phyloP scores from a whole-genome alignment of 768 basidiomycete species.

The Crassisporium funariophilum region DNA sequence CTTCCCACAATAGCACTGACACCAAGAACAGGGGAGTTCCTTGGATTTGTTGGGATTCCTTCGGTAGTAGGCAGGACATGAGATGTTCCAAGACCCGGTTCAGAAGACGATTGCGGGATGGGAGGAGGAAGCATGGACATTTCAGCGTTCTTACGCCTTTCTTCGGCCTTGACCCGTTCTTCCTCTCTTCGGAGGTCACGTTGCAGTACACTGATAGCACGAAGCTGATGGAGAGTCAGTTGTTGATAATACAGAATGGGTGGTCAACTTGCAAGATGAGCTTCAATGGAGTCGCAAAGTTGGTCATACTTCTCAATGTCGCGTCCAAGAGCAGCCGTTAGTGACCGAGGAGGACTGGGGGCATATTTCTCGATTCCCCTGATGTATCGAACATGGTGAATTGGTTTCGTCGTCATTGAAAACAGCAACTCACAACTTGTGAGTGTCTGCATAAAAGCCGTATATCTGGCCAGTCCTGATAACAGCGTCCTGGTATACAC shows the following conservation, averaged over 20 bases:
- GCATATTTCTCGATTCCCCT: constrained; percentile 64
- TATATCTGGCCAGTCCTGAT: constrained; percentile 74
- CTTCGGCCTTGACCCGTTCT: constrained; percentile 45
- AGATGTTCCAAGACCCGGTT: constrained; percentile 19
- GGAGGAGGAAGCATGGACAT: constrained; percentile 22
- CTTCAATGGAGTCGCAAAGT: constrained; percentile 76
- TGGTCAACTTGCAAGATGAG: constrained; percentile 55
- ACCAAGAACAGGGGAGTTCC: constrained; percentile 35
- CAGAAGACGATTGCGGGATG: constrained; percentile 16
- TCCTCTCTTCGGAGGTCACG: constrained; percentile 70
- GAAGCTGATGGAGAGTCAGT: constrained; percentile 47
- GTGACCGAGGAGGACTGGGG: constrained; percentile 61
- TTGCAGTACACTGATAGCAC: constrained; percentile 70
- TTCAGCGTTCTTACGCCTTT: constrained; percentile 22
- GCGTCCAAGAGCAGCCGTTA: constrained; percentile 65
- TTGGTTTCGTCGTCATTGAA: neutral
- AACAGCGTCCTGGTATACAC: constrained; percentile 51
- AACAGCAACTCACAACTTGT: constrained; percentile 54
- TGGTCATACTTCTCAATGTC: constrained; percentile 83
- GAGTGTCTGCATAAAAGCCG: constrained; percentile 65
- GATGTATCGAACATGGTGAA: constrained; percentile 5
- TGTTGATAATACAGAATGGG: constrained; percentile 1
- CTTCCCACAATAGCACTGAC: constrained; percentile 42
- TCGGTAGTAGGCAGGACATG: constrained; percentile 33
- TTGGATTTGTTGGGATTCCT: constrained; percentile 18